Base-by-base conservation (phyloP, 208 protist genomes). In the Polymyxa betae region DNA sequence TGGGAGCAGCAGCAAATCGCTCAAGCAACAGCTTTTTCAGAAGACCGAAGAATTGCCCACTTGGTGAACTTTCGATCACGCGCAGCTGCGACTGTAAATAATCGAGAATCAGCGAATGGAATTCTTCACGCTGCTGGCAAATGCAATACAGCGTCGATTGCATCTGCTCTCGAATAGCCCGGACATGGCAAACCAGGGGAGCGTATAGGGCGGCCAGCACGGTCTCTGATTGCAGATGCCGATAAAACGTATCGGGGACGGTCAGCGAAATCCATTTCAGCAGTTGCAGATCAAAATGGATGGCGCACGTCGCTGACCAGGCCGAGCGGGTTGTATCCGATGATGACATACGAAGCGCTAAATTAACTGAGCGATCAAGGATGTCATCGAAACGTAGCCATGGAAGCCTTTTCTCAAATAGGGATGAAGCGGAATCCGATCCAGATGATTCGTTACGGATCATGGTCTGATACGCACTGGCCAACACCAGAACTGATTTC, bases 21-120 rank as follows among this genome's bases (percentile, higher is more conserved):
- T 82, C 72, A 12, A 43, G 10, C 10, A 82, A n/a, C 72, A 82
- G n/a, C n/a, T 82, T 35, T 43, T 82, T 82, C 10, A 82, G 72
- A 35, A 82, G 72, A 16, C 12, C 16, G 72, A 82, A 82, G n/a
- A 82, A 82, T 82, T 82, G 72, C 72, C 72, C 72, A 35, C 72
- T 45, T 43, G 72, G 72, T 5, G 72, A 35, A 5, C 12, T 16
- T 82, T 82, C 72, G 16, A 82, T n/a, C 40, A 38, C 16, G n/a
- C 35, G 72, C 16, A 82, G 72, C 5, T 38, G 72, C 16, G 72
- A 82, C 35, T 38, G n/a, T 20, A 82, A n/a, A 35, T 82, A 82
- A 43, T 82, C 72, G 5, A 82, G 72, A 43, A 82, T n/a, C 5
- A 40, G 35, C 16, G 40, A 35, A 82, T 82, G 72, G 5, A 82